Evolutionary conservation across 352 stramenopile species (phyloP).

Genomic region (Phytophthora quininea): DNA sequence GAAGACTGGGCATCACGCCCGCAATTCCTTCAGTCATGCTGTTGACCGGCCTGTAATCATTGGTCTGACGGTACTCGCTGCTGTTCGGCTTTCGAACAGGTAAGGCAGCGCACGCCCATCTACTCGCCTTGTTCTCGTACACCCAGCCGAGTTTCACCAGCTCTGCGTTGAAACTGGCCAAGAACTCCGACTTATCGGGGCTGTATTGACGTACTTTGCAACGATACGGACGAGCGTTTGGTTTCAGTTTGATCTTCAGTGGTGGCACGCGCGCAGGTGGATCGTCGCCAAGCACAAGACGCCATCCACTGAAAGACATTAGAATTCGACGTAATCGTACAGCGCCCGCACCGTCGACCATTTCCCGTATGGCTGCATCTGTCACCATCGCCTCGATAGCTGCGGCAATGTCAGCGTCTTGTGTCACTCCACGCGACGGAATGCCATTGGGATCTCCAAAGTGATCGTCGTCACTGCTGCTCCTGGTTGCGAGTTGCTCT

Average conservation of each 20-base stretch:
- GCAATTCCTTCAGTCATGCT: not conserved
- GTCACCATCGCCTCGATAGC: not conserved
- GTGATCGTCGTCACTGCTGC: not conserved
- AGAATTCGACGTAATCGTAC: slow-evolving; percentile 1
- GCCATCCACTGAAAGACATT: not conserved
- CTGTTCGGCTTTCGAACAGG: not conserved
- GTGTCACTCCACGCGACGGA: not conserved
- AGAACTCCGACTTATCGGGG: not conserved
- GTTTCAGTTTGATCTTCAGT: slow-evolving; percentile 8
- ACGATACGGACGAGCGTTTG: not conserved
- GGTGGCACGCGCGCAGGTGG: not conserved
- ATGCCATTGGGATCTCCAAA: not conserved
- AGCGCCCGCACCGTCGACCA: not conserved
- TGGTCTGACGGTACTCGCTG: slow-evolving; percentile 1
- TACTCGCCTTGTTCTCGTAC: slow-evolving; percentile 7
- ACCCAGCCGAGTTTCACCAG: slow-evolving; percentile 4
- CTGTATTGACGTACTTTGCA: slow-evolving; percentile 14
- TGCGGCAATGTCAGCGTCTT: not conserved
- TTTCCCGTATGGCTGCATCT: not conserved
- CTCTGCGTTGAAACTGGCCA: slow-evolving; percentile 4
- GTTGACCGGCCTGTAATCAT: not conserved
- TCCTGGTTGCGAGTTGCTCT: slow-evolving; percentile 1
- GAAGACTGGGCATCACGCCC: slow-evolving; percentile 4
- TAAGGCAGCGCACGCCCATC: slow-evolving; percentile 1
- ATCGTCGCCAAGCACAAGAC: not conserved